Conservation (phyloP, 768 basidiomycete species). For the Amyloporia xantha region DNA sequence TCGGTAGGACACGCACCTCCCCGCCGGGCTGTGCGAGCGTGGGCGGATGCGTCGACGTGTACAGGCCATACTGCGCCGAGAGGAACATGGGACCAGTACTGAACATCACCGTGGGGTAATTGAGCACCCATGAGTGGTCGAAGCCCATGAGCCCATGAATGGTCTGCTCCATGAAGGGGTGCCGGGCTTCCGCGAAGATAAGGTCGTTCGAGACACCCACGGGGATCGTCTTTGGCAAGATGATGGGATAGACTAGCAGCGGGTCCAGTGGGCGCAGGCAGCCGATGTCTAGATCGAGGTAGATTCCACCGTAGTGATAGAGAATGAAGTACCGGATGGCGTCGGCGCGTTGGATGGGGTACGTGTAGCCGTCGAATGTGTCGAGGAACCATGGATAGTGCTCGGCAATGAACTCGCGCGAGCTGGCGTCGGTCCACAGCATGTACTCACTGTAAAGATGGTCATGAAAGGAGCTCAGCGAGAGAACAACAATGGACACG, state of each 20-base stretch:
- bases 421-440: slow-evolving; percentile 92
- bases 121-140: slow-evolving; percentile 90
- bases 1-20: slow-evolving; percentile 88
- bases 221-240: slow-evolving; percentile 92
- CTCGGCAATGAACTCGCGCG: slow-evolving; percentile 83
- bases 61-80: slow-evolving; percentile 89
- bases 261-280: slow-evolving; percentile 84
- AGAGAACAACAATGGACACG: slow-evolving; percentile 28
- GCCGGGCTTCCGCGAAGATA: slow-evolving; percentile 81
- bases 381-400: slow-evolving; percentile 91
- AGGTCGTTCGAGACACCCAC: slow-evolving; percentile 98
- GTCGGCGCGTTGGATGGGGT: slow-evolving; percentile 92
- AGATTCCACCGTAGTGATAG: slow-evolving; percentile 90
- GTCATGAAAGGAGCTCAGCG: slow-evolving; percentile 7
- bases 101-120: slow-evolving; percentile 99
- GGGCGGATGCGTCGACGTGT: slow-evolving; percentile 59
- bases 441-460: slow-evolving; percentile 72
- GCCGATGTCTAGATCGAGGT: slow-evolving; percentile 95
- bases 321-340: slow-evolving; percentile 98
- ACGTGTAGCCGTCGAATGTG: slow-evolving; percentile 88
- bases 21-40: slow-evolving; percentile 47
- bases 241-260: slow-evolving; percentile 77
- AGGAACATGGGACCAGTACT: slow-evolving; percentile 99
- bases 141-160: slow-evolving; percentile 89
- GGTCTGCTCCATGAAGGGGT: slow-evolving; percentile 88